A percentile compares a stretch with the other conserved stretches of the same genome.
phyloP scores from a whole-genome alignment of 345 rosid species.

The Hibiscus mutabilis region DNA sequence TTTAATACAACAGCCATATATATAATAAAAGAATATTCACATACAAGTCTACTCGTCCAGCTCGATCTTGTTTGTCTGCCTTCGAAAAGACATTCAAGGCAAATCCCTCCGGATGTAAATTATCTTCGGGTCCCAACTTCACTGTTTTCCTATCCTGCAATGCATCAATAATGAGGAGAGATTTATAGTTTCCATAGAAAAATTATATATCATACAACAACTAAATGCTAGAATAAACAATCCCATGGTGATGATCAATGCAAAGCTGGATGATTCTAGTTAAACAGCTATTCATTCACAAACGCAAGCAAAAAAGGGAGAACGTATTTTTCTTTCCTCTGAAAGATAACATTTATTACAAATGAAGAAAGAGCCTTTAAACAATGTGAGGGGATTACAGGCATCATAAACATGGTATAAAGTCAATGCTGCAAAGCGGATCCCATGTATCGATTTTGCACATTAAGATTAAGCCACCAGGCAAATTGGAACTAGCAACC shows the following conservation, averaged over 20 bases:
- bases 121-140: conserved; percentile 77
- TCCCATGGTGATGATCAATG: background rate
- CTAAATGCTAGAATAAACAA: no score
- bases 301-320: no score
- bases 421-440: conserved; percentile 33
- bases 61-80: conserved; percentile 96
- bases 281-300: background rate
- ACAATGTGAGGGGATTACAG: conserved; percentile 27
- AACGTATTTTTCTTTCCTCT: background rate
- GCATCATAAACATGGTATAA: conserved; percentile 19
- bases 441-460: conserved; percentile 13
- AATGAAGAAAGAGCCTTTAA: background rate
- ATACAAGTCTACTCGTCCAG: conserved; percentile 89
- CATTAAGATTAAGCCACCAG: conserved; percentile 19
- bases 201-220: background rate
- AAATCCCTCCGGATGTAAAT: conserved; percentile 79
- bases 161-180: conserved; percentile 4
- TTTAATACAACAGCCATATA: conserved; percentile 7
- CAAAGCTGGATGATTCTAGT: background rate
- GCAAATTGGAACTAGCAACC: conserved; percentile 7
- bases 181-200: background rate
- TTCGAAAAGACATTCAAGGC: conserved; percentile 81
- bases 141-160: conserved; percentile 88
- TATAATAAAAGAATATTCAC: conserved; percentile 9
- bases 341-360: background rate